phyloP scores from a whole-genome alignment of 805 yeast genomes.

The Myxozyma lipomycoides region DNA sequence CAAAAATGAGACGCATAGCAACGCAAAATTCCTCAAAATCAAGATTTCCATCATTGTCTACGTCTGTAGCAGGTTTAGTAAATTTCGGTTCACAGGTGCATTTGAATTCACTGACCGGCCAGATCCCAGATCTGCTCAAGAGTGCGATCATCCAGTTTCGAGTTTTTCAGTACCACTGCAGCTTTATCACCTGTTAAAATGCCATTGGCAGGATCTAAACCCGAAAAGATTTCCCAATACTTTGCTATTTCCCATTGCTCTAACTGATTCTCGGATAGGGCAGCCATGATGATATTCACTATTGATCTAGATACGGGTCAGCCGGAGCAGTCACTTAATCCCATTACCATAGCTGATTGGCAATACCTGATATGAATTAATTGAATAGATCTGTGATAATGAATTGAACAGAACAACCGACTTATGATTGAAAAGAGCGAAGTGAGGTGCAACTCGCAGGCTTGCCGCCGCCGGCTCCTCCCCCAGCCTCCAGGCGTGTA shows the following conservation, averaged over 20 bases:
- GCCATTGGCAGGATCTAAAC: conserved; percentile 76
- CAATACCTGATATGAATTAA: not conserved
- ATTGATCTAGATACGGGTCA: no score
- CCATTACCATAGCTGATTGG: no score
- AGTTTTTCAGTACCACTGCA: conserved; percentile 80
- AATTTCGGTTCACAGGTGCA: not conserved
- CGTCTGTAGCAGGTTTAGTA: conserved; percentile 46
- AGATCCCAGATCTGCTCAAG: conserved; percentile 84
- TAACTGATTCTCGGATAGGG: conserved; percentile 19
- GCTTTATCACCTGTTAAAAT: conserved; percentile 82
- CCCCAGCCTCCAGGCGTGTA: no score
- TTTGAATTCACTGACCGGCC: conserved; percentile 38
- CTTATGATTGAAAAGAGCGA: no score
- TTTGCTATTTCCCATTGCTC: conserved; percentile 80
- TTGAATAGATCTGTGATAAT: not conserved
- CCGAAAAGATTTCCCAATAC: conserved; percentile 96
- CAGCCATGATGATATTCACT: conserved; percentile 22
- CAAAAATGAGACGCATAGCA: conserved; percentile 93
- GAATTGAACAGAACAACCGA: no score
- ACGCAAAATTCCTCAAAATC: conserved; percentile 98
- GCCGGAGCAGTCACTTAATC: no score
- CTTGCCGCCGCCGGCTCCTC: no score
- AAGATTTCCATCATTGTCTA: conserved; percentile 83
- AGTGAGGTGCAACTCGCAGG: no score
- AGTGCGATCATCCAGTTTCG: conserved; percentile 73